phyloP scores from a whole-genome alignment of 306 rosid species.

The Vigna radiata region DNA sequence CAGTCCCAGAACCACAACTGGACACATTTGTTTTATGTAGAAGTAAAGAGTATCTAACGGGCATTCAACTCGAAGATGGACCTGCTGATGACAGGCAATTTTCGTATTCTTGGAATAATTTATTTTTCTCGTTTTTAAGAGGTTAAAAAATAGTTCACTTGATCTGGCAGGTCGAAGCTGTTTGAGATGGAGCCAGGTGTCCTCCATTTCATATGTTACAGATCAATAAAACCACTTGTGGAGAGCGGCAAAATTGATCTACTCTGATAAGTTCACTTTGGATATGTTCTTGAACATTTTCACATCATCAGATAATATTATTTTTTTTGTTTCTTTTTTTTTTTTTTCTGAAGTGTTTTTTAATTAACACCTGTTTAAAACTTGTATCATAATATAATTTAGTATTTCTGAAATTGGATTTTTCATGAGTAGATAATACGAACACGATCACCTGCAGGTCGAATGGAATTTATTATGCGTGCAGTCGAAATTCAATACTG shows the following conservation, averaged over 20 bases:
- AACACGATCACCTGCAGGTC: too few species aligned
- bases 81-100: slow-evolving; percentile 75
- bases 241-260: slow-evolving; percentile 83
- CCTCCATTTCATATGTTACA: slow-evolving; percentile 83
- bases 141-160: background rate
- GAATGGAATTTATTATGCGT: too few species aligned
- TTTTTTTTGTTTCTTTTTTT: too few species aligned
- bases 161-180: slow-evolving; percentile 55
- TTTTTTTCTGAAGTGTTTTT: too few species aligned
- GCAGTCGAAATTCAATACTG: too few species aligned
- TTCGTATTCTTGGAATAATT: slow-evolving; percentile 30
- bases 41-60: slow-evolving; percentile 80
- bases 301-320: too few species aligned
- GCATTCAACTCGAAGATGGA: slow-evolving; percentile 89
- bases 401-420: too few species aligned
- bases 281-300: too few species aligned
- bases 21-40: slow-evolving; percentile 90
- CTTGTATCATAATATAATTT: too few species aligned
- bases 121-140: slow-evolving; percentile 10
- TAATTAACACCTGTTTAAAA: too few species aligned
- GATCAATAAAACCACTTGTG: slow-evolving; percentile 77
- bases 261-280: slow-evolving; percentile 35
- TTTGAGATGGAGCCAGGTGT: slow-evolving; percentile 61
- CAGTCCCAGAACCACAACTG: slow-evolving; percentile 80
- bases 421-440: too few species aligned